These are phyloP conservation scores for Hansenula lynferdii DNA, from an alignment of 1,139 yeast genomes.

Conservation along the genomic window DNA sequence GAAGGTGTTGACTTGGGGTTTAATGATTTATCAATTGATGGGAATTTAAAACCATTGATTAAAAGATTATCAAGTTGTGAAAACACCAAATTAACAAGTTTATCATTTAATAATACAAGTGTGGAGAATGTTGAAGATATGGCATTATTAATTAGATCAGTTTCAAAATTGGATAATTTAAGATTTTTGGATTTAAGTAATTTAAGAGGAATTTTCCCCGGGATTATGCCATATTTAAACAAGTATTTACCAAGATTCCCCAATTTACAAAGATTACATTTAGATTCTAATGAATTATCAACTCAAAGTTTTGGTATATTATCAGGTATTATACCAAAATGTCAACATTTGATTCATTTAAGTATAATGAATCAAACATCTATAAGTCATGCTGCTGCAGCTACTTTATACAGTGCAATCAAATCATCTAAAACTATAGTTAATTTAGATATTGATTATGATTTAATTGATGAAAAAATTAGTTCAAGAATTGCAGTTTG, in stretches of 20 bases:
- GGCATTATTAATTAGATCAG: constrained; percentile 43
- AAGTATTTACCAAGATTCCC: constrained; percentile 62
- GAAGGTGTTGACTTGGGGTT: constrained; percentile 85
- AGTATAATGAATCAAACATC: constrained; percentile 64
- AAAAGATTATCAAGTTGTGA: constrained; percentile 22
- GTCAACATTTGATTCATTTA: constrained; percentile 68
- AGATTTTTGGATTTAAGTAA: constrained; percentile 76
- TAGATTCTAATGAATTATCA: constrained; percentile 67
- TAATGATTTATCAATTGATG: constrained; percentile 55
- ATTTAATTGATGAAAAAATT: constrained; percentile 60
- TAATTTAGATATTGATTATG: constrained; percentile 70
- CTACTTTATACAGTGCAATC: constrained; percentile 67
- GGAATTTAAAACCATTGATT: constrained; percentile 40
- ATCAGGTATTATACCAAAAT: constrained; percentile 65
- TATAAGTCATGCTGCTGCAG: constrained; percentile 55
- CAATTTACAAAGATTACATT: constrained; percentile 65
- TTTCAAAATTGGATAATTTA: constrained; percentile 50
- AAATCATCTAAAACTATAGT: constrained; percentile 59
- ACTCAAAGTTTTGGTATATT: constrained; percentile 62
- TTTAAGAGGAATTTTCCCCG: constrained; percentile 71
- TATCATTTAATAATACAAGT: constrained; percentile 69
- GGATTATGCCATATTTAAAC: constrained; percentile 54
- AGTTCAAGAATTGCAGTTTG: constrained; percentile 77
- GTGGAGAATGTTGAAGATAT: constrained; percentile 50
- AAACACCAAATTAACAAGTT: constrained; percentile 34